phyloP scores from a whole-genome alignment of 768 basidiomycete genomes.

The Brasilioporus rufonigricans region DNA sequence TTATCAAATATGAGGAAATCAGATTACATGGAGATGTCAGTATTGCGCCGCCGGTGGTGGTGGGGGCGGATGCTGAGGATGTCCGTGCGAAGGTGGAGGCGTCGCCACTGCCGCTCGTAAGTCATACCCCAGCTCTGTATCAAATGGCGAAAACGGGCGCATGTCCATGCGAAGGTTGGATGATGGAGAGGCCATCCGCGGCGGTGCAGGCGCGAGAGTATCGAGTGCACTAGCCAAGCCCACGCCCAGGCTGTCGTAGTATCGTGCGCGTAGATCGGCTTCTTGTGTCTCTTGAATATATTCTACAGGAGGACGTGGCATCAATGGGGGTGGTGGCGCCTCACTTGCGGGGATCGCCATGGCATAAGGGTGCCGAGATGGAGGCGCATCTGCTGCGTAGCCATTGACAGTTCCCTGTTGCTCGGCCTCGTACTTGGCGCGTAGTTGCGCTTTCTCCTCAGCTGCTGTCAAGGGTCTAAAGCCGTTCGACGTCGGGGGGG shows the following conservation, averaged over 20 bases:
- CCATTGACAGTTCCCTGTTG: slow-evolving; percentile 36
- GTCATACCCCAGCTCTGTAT: slow-evolving; percentile 27
- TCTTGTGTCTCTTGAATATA: slow-evolving; percentile 83
- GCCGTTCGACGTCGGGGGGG: slow-evolving; percentile 25
- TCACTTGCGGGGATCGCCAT: slow-evolving; percentile 8
- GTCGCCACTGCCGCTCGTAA: background rate
- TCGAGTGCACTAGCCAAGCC: slow-evolving; percentile 33
- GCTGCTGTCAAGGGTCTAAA: slow-evolving; percentile 56
- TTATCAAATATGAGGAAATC: slow-evolving; percentile 16
- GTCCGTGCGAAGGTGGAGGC: slow-evolving; percentile 4
- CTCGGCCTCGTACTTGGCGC: slow-evolving; percentile 61
- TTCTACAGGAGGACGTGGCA: slow-evolving; percentile 73
- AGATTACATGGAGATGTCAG: slow-evolving; percentile 1
- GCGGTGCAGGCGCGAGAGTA: slow-evolving; percentile 20
- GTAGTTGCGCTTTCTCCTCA: slow-evolving; percentile 75
- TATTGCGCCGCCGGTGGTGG: slow-evolving; percentile 14
- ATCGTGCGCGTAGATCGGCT: slow-evolving; percentile 60
- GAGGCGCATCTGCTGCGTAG: background rate
- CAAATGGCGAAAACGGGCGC: slow-evolving; percentile 50
- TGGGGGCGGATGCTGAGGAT: slow-evolving; percentile 6
- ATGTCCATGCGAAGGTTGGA: slow-evolving; percentile 31
- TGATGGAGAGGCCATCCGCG: slow-evolving; percentile 13
- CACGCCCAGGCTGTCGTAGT: slow-evolving; percentile 25
- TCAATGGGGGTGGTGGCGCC: slow-evolving; percentile 62
- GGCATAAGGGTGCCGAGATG: slow-evolving; percentile 17